phyloP scores from a whole-genome alignment of 2,329 filamentous ascomycete genomes.

The Nemania bipapillata region DNA sequence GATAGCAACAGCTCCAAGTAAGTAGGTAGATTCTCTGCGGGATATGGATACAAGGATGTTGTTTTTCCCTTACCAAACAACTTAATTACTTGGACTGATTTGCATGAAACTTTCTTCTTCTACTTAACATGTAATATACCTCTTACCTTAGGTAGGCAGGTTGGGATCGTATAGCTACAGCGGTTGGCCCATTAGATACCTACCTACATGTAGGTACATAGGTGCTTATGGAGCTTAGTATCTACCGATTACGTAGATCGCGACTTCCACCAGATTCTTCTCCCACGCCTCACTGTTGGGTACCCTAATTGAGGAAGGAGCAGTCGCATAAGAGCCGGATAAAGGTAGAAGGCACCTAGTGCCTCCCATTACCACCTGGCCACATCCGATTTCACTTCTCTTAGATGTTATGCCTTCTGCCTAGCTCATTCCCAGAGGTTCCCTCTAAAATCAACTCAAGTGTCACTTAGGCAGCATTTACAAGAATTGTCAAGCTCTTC shows the following conservation, averaged over 20 bases:
- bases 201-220: not conserved
- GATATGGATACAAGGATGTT: constrained; percentile 27
- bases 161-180: no score
- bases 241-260: not conserved
- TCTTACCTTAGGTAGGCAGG: no score
- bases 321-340: not conserved
- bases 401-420: not conserved
- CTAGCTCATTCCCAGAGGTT: not conserved
- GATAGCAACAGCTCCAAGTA: constrained; percentile 21
- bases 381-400: no score
- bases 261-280: not conserved
- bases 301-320: constrained; percentile 8
- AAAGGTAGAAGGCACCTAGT: not conserved
- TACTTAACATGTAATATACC: no score
- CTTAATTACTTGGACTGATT: not conserved
- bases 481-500: not conserved
- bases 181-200: not conserved
- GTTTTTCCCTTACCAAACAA: constrained; percentile 10
- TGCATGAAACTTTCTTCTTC: no score
- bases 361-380: not conserved
- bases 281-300: not conserved
- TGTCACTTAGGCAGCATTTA: no score
- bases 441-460: not conserved
- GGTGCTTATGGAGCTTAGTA: not conserved
- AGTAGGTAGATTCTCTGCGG: constrained; percentile 19